A percentile compares a stretch with the other conserved stretches of the same genome.
These are phyloP conservation scores for Penicillium sp. DNA, from an alignment of 2,329 filamentous ascomycete species.

Conservation along the genomic window DNA sequence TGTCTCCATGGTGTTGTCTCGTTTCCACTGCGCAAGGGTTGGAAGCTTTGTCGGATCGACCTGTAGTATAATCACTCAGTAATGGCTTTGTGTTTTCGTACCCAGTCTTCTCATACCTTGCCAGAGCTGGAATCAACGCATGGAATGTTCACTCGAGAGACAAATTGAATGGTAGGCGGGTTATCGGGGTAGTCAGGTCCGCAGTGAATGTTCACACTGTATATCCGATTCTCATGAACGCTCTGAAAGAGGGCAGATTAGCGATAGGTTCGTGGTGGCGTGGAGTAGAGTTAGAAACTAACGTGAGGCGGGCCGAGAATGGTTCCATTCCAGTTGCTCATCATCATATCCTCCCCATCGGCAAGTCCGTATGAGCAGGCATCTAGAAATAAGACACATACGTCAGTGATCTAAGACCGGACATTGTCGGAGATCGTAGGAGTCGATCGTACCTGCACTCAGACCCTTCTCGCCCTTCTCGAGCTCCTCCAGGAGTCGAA, in stretches of 20 bases:
- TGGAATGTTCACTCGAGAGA: constrained; percentile 93
- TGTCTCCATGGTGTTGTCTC: constrained; percentile 93
- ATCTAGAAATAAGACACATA: constrained; percentile 54
- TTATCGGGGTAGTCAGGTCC: constrained; percentile 82
- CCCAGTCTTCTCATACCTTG: constrained; percentile 51
- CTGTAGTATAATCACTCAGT: constrained; percentile 38
- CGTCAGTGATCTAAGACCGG: constrained; percentile 23
- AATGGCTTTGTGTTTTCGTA: not conserved
- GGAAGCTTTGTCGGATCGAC: constrained; percentile 82
- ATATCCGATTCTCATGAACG: constrained; percentile 97
- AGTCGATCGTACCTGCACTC: constrained; percentile 63
- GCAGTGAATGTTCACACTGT: constrained; percentile 96
- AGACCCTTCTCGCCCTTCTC: constrained; percentile 99
- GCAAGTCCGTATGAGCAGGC: constrained; percentile 96
- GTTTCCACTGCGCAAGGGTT: constrained; percentile 85
- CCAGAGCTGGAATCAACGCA: constrained; percentile 81
- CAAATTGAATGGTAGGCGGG: constrained; percentile 86
- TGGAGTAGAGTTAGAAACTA: constrained; percentile 39
- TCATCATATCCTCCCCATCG: constrained; percentile 88
- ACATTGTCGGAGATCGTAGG: constrained; percentile 3
- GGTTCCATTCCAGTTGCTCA: constrained; percentile 98
- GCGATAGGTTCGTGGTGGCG: constrained; percentile 6
- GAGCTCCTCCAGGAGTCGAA: constrained; percentile 91
- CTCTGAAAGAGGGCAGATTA: constrained; percentile 55
- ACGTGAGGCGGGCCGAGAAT: constrained; percentile 96